A percentile compares a stretch with the other conserved stretches of the same genome.
These are phyloP conservation scores for Castanea crenata DNA, from an alignment of 306 rosid genomes.

Conservation along the genomic window DNA sequence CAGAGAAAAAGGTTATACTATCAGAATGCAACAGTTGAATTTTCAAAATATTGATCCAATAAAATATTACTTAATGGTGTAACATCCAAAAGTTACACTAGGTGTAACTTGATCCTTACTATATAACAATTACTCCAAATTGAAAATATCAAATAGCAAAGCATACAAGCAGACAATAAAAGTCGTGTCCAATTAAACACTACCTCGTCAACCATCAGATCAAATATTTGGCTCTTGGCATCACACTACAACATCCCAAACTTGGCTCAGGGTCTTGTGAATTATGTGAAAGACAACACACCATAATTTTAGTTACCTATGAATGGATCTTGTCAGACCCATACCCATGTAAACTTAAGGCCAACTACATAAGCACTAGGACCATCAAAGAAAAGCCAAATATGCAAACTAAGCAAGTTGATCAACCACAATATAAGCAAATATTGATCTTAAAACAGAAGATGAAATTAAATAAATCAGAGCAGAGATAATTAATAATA, in stretches of 20 bases:
- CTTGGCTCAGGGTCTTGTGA: neutral
- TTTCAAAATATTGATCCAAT: too few species aligned
- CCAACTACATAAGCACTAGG: too few species aligned
- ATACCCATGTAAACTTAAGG: neutral
- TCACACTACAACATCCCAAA: neutral
- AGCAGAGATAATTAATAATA: neutral
- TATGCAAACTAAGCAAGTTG: neutral
- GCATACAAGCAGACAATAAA: neutral
- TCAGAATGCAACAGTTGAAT: neutral
- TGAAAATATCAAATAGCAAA: neutral
- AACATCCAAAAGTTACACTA: too few species aligned
- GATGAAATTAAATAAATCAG: neutral
- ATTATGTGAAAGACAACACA: neutral
- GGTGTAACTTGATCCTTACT: too few species aligned
- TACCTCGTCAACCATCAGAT: too few species aligned
- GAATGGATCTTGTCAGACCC: too few species aligned
- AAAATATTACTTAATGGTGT: too few species aligned
- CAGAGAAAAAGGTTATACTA: neutral
- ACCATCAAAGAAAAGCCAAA: neutral
- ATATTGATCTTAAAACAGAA: too few species aligned
- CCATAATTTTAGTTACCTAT: neutral
- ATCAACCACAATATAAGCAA: neutral
- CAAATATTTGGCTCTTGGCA: neutral
- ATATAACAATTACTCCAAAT: neutral
- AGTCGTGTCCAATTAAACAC: neutral